phyloP scores from a whole-genome alignment of 2,329 filamentous ascomycete genomes.

The Pleomassaria siparia region DNA sequence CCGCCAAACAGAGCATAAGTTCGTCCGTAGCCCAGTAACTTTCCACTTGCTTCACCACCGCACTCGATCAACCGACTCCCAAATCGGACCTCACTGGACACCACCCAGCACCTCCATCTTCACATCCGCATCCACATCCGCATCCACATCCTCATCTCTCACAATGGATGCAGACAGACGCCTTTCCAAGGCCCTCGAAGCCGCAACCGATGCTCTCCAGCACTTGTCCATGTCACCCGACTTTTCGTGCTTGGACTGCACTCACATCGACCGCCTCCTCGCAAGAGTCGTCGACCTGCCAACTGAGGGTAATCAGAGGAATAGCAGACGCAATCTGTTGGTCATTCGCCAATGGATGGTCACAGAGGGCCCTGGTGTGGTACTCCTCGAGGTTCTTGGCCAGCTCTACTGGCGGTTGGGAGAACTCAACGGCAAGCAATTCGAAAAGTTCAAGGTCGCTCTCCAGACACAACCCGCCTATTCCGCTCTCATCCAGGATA shows the following conservation, averaged over 20 bases:
- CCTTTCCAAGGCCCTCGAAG: conserved; percentile 34
- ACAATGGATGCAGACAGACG: conserved; percentile 34
- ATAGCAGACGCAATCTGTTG: conserved; percentile 36
- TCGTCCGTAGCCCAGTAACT: conserved; percentile 5
- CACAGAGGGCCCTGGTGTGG: conserved; percentile 34
- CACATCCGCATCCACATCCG: no score
- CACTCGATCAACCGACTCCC: conserved; percentile 3
- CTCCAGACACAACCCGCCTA: conserved; percentile 32
- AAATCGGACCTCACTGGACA: conserved; percentile 1
- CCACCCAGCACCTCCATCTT: conserved; percentile 3
- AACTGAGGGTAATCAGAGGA: conserved; percentile 37
- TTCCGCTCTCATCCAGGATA: conserved; percentile 28
- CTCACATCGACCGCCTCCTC: conserved; percentile 37
- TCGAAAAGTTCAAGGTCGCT: conserved; percentile 35
- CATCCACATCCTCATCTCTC: conserved; percentile 1
- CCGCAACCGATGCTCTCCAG: conserved; percentile 37
- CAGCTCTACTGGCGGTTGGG: conserved; percentile 39
- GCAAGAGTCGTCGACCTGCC: conserved; percentile 38
- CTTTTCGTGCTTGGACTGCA: conserved; percentile 33
- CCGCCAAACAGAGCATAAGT: conserved; percentile 13
- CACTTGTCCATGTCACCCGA: conserved; percentile 37
- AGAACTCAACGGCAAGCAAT: conserved; percentile 40
- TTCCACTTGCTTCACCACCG: conserved; percentile 5
- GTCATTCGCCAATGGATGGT: conserved; percentile 41
- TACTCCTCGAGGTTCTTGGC: conserved; percentile 37